phyloP scores from a whole-genome alignment of 192 early-diverging fungal genomes.

The Pilaira anomala region DNA sequence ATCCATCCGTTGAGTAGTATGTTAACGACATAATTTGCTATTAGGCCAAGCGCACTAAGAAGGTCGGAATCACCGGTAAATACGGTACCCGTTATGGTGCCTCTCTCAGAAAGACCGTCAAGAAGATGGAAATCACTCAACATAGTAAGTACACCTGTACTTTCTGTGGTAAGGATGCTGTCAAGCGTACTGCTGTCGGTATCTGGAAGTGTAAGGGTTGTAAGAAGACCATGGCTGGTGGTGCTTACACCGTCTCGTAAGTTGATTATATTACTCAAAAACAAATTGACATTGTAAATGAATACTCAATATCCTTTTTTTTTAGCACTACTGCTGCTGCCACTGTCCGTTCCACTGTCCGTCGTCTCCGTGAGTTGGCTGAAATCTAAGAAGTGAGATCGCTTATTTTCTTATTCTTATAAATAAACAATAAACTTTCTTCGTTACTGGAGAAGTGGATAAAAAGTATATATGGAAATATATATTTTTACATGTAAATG shows the following conservation, averaged over 20 bases:
- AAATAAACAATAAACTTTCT: not conserved
- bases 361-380: conserved; percentile 95
- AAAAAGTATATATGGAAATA: not conserved
- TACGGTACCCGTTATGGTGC: conserved; percentile 99
- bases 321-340: conserved; percentile 81
- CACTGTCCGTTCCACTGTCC: conserved; percentile 90
- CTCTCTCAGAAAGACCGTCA: conserved; percentile 93
- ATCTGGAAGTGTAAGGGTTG: conserved; percentile 99
- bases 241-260: conserved; percentile 92
- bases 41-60: conserved; percentile 93
- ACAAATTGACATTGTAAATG: not conserved
- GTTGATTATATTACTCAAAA: conserved; percentile 12
- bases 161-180: conserved; percentile 99
- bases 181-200: conserved; percentile 92
- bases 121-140: conserved; percentile 99
- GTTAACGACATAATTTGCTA: conserved; percentile 6
- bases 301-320: not conserved
- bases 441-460: not conserved
- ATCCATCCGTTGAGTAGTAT: conserved; percentile 30
- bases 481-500: not conserved
- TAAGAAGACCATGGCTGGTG: conserved; percentile 90
- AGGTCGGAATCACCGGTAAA: conserved; percentile 99
- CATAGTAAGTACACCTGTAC: conserved; percentile 99
- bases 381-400: conserved; percentile 63
- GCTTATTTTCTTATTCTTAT: not conserved